These are phyloP conservation scores for Hymenotorrendiella dingleyae DNA, from an alignment of 2,329 filamentous ascomycete genomes.

Conservation along the genomic window DNA sequence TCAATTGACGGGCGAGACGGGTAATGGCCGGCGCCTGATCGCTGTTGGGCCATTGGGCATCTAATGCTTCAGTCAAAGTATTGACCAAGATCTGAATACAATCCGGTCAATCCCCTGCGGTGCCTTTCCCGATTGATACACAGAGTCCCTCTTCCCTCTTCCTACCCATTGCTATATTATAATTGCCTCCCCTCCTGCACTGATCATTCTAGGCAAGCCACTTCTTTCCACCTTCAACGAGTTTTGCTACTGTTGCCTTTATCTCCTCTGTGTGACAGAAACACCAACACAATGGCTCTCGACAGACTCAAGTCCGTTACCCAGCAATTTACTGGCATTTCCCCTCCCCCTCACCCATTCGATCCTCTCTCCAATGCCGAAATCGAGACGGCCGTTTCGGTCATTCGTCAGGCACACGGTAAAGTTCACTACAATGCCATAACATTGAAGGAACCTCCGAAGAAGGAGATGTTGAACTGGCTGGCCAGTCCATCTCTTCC, in stretches of 20 bases:
- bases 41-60: too few species aligned
- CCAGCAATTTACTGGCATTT: constrained; percentile 51
- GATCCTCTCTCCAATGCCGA: constrained; percentile 70
- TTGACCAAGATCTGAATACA: too few species aligned
- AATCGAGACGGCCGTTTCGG: constrained; percentile 63
- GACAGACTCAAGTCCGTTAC: constrained; percentile 59
- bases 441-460: constrained; percentile 77
- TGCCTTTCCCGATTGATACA: constrained; percentile 6
- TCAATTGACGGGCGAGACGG: too few species aligned
- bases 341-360: constrained; percentile 60
- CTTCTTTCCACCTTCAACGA: background rate
- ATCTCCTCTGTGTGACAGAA: too few species aligned
- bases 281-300: constrained; percentile 46
- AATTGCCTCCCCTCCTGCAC: background rate
- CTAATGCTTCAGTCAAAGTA: too few species aligned
- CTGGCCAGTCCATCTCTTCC: constrained; percentile 57
- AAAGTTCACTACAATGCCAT: constrained; percentile 82
- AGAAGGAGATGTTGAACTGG: constrained; percentile 78
- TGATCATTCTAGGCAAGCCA: background rate
- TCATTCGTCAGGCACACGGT: constrained; percentile 64
- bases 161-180: background rate
- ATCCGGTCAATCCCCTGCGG: too few species aligned
- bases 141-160: constrained; percentile 1
- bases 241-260: background rate
- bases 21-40: too few species aligned